Evolutionary conservation across 2,329 filamentous ascomycete species (phyloP).

Genomic region (Phyllosticta citrichinensis): DNA sequence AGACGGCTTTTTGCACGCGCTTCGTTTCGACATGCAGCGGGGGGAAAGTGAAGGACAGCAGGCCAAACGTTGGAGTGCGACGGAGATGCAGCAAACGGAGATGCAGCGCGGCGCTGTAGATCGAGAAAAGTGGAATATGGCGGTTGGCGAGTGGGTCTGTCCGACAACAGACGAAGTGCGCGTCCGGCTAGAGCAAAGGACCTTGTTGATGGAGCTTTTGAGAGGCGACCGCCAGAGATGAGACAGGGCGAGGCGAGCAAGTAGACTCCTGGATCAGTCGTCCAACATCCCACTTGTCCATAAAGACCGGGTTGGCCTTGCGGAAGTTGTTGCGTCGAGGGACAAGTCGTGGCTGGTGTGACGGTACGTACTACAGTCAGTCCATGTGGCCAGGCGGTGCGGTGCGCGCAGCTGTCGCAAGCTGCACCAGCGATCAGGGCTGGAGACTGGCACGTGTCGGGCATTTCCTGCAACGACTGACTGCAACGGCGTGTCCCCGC

Average conservation of each 20-base stretch:
- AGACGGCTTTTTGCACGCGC: background rate
- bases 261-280: too few relatives aligned
- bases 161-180: background rate
- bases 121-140: background rate
- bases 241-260: too few relatives aligned
- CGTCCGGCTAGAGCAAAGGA: too few relatives aligned
- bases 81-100: background rate
- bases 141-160: background rate
- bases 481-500: background rate
- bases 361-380: background rate
- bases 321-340: background rate
- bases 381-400: background rate
- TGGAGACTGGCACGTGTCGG: background rate
- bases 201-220: too few relatives aligned
- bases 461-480: background rate
- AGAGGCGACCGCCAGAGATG: too few relatives aligned
- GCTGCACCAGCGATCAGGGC: background rate
- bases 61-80: background rate
- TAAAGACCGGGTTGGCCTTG: too few relatives aligned
- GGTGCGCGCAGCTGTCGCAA: background rate
- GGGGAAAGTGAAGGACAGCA: background rate
- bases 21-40: background rate
- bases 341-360: background rate
- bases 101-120: background rate
- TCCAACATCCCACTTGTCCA: too few relatives aligned